phyloP scores from a whole-genome alignment of 169 alveolate genomes.

The Besnoitia besnoiti region DNA sequence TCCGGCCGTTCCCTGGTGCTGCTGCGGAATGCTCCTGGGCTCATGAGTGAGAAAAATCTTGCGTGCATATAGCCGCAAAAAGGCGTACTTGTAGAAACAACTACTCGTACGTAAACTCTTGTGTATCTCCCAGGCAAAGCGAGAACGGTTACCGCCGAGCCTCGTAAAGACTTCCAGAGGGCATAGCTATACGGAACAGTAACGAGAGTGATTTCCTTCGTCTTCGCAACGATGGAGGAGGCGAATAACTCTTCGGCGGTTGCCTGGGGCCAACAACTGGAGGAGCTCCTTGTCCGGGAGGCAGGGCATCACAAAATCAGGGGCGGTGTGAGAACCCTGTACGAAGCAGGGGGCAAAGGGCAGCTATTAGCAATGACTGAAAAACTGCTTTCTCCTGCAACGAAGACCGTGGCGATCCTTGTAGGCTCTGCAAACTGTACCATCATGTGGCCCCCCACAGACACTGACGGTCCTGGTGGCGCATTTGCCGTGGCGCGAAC shows the following conservation, averaged over 20 bases:
- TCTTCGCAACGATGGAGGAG: background rate
- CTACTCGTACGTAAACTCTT: no score
- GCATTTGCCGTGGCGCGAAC: conserved; percentile 23
- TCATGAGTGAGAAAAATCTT: no score
- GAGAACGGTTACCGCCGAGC: no score
- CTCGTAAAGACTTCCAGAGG: no score
- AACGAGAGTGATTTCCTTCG: no score
- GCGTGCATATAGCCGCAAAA: no score
- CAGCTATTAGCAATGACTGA: background rate
- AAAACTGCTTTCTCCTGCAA: background rate
- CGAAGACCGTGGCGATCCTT: conserved; percentile 26
- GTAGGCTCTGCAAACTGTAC: conserved; percentile 23
- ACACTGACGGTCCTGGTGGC: conserved; percentile 50
- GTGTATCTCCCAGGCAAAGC: no score
- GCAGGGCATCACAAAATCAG: background rate
- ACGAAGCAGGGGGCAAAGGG: background rate
- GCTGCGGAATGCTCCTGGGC: no score
- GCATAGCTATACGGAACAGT: no score
- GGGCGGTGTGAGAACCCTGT: conserved; percentile 4
- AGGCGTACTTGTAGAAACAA: no score
- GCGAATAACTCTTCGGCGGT: background rate
- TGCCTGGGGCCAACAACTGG: background rate
- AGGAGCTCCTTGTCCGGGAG: conserved; percentile 17
- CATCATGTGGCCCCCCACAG: conserved; percentile 51
- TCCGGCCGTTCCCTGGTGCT: no score